These are phyloP conservation scores for Botrytis fragariae DNA, from an alignment of 2,329 filamentous ascomycete species.

Conservation along the genomic window DNA sequence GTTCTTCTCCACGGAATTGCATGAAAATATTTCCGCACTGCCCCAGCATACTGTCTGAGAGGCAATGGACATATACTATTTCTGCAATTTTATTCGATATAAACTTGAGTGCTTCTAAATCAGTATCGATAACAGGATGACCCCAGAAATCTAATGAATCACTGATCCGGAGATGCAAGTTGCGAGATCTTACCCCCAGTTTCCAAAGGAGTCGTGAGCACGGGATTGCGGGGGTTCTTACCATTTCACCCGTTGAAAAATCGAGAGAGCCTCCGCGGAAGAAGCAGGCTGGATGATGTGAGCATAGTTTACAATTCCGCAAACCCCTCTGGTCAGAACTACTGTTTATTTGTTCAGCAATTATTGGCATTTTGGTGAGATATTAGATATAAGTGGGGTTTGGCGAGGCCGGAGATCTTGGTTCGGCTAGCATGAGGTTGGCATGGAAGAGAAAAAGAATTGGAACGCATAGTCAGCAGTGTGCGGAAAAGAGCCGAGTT, in stretches of 20 bases:
- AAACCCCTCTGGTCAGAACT: background rate
- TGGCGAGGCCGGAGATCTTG: background rate
- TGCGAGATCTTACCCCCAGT: background rate
- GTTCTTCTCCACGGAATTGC: background rate
- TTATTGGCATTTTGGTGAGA: background rate
- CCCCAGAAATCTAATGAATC: background rate
- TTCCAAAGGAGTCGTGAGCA: background rate
- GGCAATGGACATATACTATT: background rate
- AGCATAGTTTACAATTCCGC: background rate
- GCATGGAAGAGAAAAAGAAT: background rate
- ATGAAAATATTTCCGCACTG: background rate
- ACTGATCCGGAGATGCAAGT: background rate
- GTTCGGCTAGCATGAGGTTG: background rate
- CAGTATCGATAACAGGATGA: background rate
- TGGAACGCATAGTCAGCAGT: background rate
- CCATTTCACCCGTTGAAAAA: background rate
- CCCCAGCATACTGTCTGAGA: no score
- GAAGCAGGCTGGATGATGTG: background rate
- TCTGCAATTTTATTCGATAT: background rate
- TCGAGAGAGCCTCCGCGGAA: background rate
- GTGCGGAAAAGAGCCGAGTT: constrained; percentile 10
- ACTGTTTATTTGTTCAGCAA: background rate
- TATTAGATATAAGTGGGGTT: constrained; percentile 1
- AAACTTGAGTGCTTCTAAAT: background rate
- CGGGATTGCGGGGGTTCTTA: background rate